Percentiles rank a stretch among this genome's conserved stretches.
Evolutionary conservation across 495 filamentous ascomycete species (phyloP).

Genomic region (Pyronema omphalodes): DNA sequence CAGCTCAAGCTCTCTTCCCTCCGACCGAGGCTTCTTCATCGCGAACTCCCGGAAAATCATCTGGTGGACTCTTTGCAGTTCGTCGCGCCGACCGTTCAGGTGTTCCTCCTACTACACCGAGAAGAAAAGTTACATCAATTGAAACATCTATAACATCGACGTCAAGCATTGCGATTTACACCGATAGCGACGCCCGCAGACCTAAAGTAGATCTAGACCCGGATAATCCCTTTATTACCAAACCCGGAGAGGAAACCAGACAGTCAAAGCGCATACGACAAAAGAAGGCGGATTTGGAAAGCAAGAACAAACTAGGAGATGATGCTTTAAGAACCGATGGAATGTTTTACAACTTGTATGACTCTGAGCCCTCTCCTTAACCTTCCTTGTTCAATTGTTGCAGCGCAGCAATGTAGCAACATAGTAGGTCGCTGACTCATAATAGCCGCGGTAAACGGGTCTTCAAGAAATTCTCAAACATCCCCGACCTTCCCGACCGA

Average conservation of each 20-base stretch:
- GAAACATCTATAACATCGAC: not conserved
- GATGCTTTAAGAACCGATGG: conserved; percentile 41
- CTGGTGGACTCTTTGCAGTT: conserved; percentile 33
- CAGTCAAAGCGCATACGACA: conserved; percentile 28
- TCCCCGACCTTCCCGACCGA: conserved; percentile 11
- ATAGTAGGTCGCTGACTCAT: conserved; percentile 5
- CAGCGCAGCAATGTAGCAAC: not conserved
- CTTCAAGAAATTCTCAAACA: conserved; percentile 44
- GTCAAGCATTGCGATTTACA: conserved; percentile 41
- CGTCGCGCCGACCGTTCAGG: conserved; percentile 16
- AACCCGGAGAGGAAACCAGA: conserved; percentile 23
- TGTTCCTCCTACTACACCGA: not conserved
- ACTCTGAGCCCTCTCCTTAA: conserved; percentile 15
- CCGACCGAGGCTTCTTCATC: conserved; percentile 13
- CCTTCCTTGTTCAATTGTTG: not conserved
- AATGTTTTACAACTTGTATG: conserved; percentile 76
- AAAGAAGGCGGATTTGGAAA: conserved; percentile 32
- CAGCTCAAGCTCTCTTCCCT: conserved; percentile 60
- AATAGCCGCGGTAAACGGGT: conserved; percentile 75
- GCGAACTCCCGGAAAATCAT: conserved; percentile 39
- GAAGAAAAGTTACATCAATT: not conserved
- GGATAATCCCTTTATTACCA: conserved; percentile 61
- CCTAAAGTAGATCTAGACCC: conserved; percentile 46
- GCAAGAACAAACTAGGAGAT: conserved; percentile 33
- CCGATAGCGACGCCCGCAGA: conserved; percentile 71